A percentile compares a stretch with the other conserved stretches of the same genome.
phyloP scores from a whole-genome alignment of 2,329 filamentous ascomycete genomes.

The Sclerotinia glacialis region DNA sequence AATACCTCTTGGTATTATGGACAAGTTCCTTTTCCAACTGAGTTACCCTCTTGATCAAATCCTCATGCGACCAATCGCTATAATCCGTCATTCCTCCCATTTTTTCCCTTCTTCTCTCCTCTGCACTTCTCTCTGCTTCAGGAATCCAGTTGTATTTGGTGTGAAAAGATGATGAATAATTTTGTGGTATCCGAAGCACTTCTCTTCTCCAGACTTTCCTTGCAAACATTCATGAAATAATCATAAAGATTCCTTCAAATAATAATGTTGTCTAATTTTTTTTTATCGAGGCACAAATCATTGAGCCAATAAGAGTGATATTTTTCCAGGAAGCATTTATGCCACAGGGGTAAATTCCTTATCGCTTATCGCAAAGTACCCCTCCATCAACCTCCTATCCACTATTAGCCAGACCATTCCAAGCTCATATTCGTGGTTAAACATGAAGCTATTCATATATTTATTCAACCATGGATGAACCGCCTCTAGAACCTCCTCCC shows the following conservation, averaged over 20 bases:
- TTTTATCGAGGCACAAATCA: slow-evolving; percentile 15
- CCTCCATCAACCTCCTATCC: neutral
- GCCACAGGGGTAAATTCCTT: slow-evolving; percentile 15
- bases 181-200: slow-evolving; percentile 2
- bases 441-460: neutral
- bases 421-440: neutral
- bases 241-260: neutral
- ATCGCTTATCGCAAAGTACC: slow-evolving; percentile 19
- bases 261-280: neutral
- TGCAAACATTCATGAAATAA: slow-evolving; percentile 14
- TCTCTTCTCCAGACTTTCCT: neutral
- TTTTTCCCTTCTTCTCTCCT: slow-evolving; percentile 17
- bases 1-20: slow-evolving; percentile 43
- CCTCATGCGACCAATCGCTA: slow-evolving; percentile 63
- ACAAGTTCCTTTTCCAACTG: slow-evolving; percentile 65
- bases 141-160: slow-evolving; percentile 5
- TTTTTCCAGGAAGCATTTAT: neutral
- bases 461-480: slow-evolving; percentile 36
- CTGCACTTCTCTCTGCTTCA: slow-evolving; percentile 17
- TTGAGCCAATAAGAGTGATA: slow-evolving; percentile 11
- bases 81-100: slow-evolving; percentile 48
- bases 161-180: neutral
- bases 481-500: slow-evolving; percentile 25
- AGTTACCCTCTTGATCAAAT: slow-evolving; percentile 65
- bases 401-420: neutral